Conservation (phyloP, 2,329 filamentous ascomycete species). For the Cordyceps militaris region DNA sequence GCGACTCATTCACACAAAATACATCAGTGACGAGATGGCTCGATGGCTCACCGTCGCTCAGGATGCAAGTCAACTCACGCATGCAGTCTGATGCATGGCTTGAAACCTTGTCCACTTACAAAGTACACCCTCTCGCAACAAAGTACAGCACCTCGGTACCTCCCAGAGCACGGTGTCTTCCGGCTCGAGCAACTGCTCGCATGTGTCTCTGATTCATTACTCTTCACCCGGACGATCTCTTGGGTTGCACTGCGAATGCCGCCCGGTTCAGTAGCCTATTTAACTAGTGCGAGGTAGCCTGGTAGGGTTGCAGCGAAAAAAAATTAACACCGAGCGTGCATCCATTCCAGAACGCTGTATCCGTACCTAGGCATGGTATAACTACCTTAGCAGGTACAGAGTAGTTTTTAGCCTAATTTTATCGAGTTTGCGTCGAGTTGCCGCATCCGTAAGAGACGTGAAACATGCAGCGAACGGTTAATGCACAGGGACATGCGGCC, state of each 20-base stretch:
- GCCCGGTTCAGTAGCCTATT: neutral
- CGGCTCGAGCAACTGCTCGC: neutral
- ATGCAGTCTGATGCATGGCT: neutral
- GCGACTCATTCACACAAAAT: neutral
- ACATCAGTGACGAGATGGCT: too few species aligned
- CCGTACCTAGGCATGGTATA: too few species aligned
- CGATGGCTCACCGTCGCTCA: too few species aligned
- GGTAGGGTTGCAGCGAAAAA: neutral
- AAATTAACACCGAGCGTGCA: neutral
- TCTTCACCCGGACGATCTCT: neutral
- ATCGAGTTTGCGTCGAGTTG: neutral
- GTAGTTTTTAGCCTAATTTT: neutral
- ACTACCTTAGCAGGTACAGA: too few species aligned
- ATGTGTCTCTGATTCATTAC: neutral
- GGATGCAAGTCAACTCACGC: too few species aligned
- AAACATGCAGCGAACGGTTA: neutral
- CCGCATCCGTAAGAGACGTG: slow-evolving; percentile 2
- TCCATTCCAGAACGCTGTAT: neutral
- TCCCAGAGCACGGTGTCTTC: neutral
- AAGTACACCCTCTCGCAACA: neutral
- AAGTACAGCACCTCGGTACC: neutral
- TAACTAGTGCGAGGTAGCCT: neutral
- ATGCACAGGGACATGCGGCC: neutral
- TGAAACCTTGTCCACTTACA: neutral
- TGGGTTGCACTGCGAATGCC: neutral